phyloP scores from a whole-genome alignment of 176 grass and related monocot species.

The Alloteropsis semialata region DNA sequence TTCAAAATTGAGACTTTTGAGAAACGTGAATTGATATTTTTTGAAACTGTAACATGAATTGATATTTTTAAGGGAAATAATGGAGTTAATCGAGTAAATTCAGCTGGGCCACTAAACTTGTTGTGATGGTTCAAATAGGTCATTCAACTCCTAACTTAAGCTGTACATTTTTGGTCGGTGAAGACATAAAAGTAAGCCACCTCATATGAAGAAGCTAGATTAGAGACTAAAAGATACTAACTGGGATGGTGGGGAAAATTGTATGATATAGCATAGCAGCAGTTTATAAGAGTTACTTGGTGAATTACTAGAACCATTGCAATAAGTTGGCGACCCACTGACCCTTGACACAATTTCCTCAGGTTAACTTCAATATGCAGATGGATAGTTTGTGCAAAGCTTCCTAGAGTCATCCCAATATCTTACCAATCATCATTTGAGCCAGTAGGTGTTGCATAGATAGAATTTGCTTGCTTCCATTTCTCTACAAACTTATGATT shows the following conservation, averaged over 20 bases:
- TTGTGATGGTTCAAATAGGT: background rate
- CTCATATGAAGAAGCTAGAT: background rate
- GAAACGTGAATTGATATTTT: background rate
- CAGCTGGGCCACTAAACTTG: background rate
- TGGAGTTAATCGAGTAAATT: background rate
- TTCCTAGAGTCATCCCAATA: constrained; percentile 17
- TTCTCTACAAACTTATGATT: constrained; percentile 46
- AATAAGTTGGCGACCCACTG: background rate
- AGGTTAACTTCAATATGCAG: constrained; percentile 14
- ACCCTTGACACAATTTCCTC: background rate
- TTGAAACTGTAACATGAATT: no score
- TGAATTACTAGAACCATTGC: background rate
- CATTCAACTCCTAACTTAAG: background rate
- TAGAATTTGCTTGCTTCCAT: constrained; percentile 59
- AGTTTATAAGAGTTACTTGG: background rate
- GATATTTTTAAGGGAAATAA: background rate
- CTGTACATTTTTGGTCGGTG: background rate
- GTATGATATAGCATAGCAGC: background rate
- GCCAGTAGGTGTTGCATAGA: constrained; percentile 73
- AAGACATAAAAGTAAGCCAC: background rate
- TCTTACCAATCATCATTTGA: constrained; percentile 85
- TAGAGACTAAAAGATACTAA: background rate
- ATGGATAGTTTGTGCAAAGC: background rate
- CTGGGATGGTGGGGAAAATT: background rate
- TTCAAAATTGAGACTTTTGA: background rate